These are phyloP conservation scores for Stagonosporopsis rhizophila DNA, from an alignment of 2,329 filamentous ascomycete genomes.

Conservation along the genomic window DNA sequence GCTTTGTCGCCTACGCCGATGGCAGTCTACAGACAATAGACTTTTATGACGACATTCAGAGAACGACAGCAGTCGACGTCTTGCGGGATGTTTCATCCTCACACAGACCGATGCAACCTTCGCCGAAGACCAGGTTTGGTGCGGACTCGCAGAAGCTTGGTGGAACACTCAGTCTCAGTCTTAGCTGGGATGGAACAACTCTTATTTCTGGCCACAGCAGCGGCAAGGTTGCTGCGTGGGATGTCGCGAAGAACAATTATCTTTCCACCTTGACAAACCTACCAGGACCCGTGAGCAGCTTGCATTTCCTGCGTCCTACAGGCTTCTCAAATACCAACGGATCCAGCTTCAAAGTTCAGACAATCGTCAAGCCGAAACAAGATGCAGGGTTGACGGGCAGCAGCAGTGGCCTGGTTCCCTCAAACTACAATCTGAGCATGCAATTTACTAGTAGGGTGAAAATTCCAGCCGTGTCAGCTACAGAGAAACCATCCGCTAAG, in stretches of 20 bases:
- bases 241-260: constrained; percentile 73
- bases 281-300: constrained; percentile 82
- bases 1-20: constrained; percentile 82
- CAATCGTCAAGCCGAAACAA: constrained; percentile 81
- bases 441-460: constrained; percentile 60
- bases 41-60: constrained; percentile 64
- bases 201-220: constrained; percentile 81
- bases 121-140: constrained; percentile 50
- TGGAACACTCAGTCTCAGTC: constrained; percentile 69
- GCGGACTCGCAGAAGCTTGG: constrained; percentile 70
- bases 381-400: constrained; percentile 55
- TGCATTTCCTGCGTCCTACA: constrained; percentile 73
- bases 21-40: constrained; percentile 82
- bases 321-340: constrained; percentile 50
- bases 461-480: constrained; percentile 40
- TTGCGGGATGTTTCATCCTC: constrained; percentile 63
- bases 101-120: constrained; percentile 58
- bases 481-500: constrained; percentile 23
- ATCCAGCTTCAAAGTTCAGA: constrained; percentile 59
- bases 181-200: constrained; percentile 83
- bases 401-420: constrained; percentile 51
- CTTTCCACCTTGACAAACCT: constrained; percentile 72
- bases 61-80: constrained; percentile 48
- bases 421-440: constrained; percentile 70
- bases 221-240: constrained; percentile 83